Evolutionary conservation across 805 yeast genomes (phyloP), one percentile per base, ranked within the genome.

Genomic region (Candida verbasci): DNA sequence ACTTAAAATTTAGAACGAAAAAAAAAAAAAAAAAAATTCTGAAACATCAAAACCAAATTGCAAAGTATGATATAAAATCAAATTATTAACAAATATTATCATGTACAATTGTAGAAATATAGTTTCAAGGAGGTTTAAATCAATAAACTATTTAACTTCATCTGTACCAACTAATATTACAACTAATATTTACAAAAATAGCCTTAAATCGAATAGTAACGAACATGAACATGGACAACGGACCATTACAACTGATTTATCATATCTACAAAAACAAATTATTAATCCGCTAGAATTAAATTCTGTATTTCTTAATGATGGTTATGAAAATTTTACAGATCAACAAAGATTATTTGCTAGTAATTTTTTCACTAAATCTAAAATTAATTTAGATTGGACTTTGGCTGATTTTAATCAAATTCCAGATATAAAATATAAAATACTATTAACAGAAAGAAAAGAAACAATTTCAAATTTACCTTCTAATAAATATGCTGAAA

Each of bases 301-400:
- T 26, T 43, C 44, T 6, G 27, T 26, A 4, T 60, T 56, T 33
- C 43, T 54, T 26, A 41, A 38, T 22, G 35, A 35, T 6, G 46
- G 41, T 8, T 51, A 48, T 31, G 10, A 31, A 2, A 20, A 23
- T 1, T 51, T 48, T 7, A 36, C 49, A 3, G 26, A 31, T 12
- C 32, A 37, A 9, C 49, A 52, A 14, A 28, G 51, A 25, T 29
- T 50, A 17, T 24, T 38, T 3, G 48, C 64, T 4, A 68, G 61
- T 37, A 29, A 45, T 4, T 45, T 65, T 20, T 77, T 81, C 50
- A 69, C 72, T 40, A 52, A 52, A 2, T 60, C 80, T 1, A 59
- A 59, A 14, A 65, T 74, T 2, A 53, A 56, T 16, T 62, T 76
- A 28, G 85, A 80, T 45, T 82, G 88, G 87, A 71, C 82, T 11